Evolutionary conservation across 257 asterid genomes (phyloP), one percentile per base, ranked within the genome.

Genomic region (Fraxinus excelsior): DNA sequence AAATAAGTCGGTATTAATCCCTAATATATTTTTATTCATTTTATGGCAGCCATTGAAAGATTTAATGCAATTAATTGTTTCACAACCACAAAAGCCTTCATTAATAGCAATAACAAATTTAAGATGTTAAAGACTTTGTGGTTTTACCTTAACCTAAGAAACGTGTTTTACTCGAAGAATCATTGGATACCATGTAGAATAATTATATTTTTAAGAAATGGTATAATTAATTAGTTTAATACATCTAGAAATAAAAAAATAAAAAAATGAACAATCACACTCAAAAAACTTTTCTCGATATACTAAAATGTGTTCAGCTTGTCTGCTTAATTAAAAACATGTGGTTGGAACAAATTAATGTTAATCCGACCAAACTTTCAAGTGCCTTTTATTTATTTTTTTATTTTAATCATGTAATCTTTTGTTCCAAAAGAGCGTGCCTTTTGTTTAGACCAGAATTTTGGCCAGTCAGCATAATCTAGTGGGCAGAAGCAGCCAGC

Each of bases 281-380:
- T 73, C 80, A 69, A 26, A 26, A 73, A 49, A 25, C 72, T 77
- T 80, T 73, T 79, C 42, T 81, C 42, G 81, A 75, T 80, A 78
- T 84, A 69, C 83, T 78, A 75, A 82, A 80, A 71, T 60, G 11
- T 75, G 81, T 85, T 79, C 84, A 37, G 26, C 34, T 76, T 80
- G 86, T 83, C 84, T 81, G 84, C 80, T 72, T 38, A 12, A 29
- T 64, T 76, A 49, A 78, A 76, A 80, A 83, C 85, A 85, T 83
- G 65, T 70, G 71, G 85, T 75, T 80, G 81, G 82, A 58, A 35
- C 77, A 28, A 75, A 84, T 53, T 46, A 35, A 26, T 38, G 70
- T 28, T 79, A 67, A 75, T 79, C 85, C 84, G 82, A 81, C 88
- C 81, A 80, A 68, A 73, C 75, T 82, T 80, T 71, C 38, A 70